A percentile compares a stretch with the other conserved stretches of the same genome.
phyloP scores from a whole-genome alignment of 305 asterid genomes.

The Fraxinus baroniana region DNA sequence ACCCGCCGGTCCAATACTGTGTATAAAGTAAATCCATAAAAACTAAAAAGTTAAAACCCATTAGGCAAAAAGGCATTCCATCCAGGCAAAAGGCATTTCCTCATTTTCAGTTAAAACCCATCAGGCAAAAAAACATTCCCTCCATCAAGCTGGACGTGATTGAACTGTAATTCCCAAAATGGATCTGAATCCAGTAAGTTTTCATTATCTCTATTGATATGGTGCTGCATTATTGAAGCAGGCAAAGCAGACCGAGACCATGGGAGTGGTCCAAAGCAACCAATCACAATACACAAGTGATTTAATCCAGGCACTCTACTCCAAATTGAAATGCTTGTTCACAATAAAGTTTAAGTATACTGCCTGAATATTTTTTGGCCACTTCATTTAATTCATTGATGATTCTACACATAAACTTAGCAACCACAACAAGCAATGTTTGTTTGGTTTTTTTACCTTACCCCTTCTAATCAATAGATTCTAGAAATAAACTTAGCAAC shows the following conservation, averaged over 20 bases:
- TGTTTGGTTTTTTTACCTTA: not conserved
- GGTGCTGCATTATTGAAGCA: too few relatives aligned
- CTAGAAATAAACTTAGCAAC: not conserved
- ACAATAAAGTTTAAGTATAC: not conserved
- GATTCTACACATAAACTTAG: not conserved
- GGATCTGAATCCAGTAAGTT: too few relatives aligned
- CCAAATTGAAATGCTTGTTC: not conserved
- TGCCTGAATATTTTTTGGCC: not conserved
- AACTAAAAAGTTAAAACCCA: too few relatives aligned
- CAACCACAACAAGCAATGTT: not conserved
- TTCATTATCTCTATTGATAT: too few relatives aligned
- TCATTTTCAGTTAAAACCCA: too few relatives aligned
- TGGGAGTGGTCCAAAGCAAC: not conserved
- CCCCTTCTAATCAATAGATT: not conserved
- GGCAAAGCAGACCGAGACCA: not conserved
- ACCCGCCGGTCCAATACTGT: too few relatives aligned
- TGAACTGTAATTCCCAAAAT: too few relatives aligned
- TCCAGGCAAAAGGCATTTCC: too few relatives aligned
- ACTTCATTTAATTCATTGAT: not conserved
- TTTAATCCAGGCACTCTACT: not conserved
- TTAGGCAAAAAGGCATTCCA: too few relatives aligned
- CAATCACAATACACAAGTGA: not conserved
- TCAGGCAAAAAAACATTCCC: too few relatives aligned
- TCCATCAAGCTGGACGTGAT: too few relatives aligned
- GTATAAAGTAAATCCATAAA: too few relatives aligned